Evolutionary conservation across 345 rosid genomes (phyloP).

Genomic region (Gossypium longicalyx): DNA sequence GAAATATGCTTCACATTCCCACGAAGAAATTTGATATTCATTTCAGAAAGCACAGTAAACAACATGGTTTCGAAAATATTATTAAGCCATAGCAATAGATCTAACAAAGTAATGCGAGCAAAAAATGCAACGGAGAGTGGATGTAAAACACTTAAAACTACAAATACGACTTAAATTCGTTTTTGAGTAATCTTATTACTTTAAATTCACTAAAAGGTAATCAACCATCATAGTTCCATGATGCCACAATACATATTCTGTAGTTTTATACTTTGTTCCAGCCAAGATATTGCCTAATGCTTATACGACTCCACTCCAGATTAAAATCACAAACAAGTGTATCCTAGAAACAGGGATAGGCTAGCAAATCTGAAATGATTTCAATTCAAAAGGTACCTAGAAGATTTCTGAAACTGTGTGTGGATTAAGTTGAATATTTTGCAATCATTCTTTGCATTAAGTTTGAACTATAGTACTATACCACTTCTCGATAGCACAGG

Average conservation of each 20-base stretch:
- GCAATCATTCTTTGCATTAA: background rate
- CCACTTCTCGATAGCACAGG: background rate
- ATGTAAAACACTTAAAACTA: background rate
- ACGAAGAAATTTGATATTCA: background rate
- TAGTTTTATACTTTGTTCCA: background rate
- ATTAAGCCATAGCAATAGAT: background rate
- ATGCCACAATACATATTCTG: background rate
- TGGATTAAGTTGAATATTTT: background rate
- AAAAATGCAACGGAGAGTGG: background rate
- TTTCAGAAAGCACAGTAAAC: background rate
- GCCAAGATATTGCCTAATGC: background rate
- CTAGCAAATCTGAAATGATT: background rate
- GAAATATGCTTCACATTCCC: background rate
- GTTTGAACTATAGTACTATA: background rate
- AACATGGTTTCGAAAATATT: background rate
- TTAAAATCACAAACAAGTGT: background rate
- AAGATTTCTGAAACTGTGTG: background rate
- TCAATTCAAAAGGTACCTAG: conserved; percentile 7
- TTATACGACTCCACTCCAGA: background rate
- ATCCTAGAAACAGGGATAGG: background rate
- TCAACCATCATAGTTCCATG: background rate
- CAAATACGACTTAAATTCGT: background rate
- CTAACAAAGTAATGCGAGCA: background rate
- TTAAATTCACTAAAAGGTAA: background rate
- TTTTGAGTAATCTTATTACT: background rate